Conservation (phyloP, 108 stramenopile genomes). For the Nannochloropsis oceanica region DNA sequence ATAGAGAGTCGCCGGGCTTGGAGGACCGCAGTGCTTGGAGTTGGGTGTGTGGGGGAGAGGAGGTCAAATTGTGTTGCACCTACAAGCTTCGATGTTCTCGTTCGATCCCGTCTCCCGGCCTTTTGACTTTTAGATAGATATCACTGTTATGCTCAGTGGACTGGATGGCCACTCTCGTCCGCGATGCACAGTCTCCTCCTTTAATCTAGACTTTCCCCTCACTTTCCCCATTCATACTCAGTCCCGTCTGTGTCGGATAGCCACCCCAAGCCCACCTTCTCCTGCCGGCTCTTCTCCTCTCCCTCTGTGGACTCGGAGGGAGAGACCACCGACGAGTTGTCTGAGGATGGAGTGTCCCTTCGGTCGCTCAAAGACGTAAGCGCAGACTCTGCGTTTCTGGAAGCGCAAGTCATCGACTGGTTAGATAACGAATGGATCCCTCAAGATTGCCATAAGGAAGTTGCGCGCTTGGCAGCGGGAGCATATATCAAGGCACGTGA, state of each 20-base stretch:
- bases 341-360: background rate
- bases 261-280: background rate
- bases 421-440: constrained; percentile 25
- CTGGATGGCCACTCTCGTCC: too few relatives aligned
- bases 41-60: too few relatives aligned
- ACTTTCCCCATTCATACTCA: too few relatives aligned
- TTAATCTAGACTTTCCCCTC: too few relatives aligned
- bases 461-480: constrained; percentile 10
- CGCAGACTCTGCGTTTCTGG: background rate
- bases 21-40: too few relatives aligned
- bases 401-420: background rate
- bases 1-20: too few relatives aligned
- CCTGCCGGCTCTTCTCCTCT: background rate
- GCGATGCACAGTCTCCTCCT: too few relatives aligned
- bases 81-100: too few relatives aligned
- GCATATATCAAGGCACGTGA: background rate
- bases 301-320: background rate
- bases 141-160: too few relatives aligned
- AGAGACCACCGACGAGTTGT: background rate
- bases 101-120: too few relatives aligned
- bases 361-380: background rate
- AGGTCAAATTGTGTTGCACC: too few relatives aligned
- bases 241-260: background rate
- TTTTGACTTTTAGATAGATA: too few relatives aligned
- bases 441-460: constrained; percentile 22